Evolutionary conservation across 768 basidiomycete species (phyloP).

Genomic region (Suillus tomentosus): DNA sequence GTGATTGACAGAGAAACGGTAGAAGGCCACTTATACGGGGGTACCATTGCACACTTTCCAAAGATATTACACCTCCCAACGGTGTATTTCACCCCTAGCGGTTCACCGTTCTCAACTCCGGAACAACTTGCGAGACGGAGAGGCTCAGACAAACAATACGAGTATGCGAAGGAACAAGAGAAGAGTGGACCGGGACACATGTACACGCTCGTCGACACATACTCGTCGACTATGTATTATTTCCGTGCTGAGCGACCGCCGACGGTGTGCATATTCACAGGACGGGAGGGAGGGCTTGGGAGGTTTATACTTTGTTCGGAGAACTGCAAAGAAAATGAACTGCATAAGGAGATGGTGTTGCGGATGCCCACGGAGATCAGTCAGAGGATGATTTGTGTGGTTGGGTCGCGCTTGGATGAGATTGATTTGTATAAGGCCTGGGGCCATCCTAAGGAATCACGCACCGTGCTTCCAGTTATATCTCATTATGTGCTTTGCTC

Average conservation of each 20-base stretch:
- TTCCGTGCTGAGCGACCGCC: neutral
- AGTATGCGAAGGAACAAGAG: neutral
- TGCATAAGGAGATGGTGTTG: constrained; percentile 24
- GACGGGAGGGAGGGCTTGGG: constrained; percentile 25
- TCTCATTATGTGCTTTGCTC: too few species aligned
- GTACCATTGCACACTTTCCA: neutral
- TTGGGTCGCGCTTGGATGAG: neutral
- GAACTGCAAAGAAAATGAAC: constrained; percentile 16
- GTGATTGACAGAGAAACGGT: neutral
- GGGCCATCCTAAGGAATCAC: neutral
- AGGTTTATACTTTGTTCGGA: constrained; percentile 27
- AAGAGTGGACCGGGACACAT: neutral
- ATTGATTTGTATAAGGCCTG: neutral
- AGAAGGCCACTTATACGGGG: neutral
- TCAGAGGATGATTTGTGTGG: constrained; percentile 7
- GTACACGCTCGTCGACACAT: neutral
- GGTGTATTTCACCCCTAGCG: neutral
- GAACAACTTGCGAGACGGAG: neutral
- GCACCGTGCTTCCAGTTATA: too few species aligned
- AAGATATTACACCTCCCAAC: too few species aligned
- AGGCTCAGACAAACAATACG: neutral
- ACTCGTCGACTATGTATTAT: constrained; percentile 16
- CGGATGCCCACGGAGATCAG: constrained; percentile 7
- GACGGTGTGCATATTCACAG: constrained; percentile 16
- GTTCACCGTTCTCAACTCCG: neutral